These are phyloP conservation scores for Suillus paluster DNA, from an alignment of 768 basidiomycete genomes.

Conservation along the genomic window DNA sequence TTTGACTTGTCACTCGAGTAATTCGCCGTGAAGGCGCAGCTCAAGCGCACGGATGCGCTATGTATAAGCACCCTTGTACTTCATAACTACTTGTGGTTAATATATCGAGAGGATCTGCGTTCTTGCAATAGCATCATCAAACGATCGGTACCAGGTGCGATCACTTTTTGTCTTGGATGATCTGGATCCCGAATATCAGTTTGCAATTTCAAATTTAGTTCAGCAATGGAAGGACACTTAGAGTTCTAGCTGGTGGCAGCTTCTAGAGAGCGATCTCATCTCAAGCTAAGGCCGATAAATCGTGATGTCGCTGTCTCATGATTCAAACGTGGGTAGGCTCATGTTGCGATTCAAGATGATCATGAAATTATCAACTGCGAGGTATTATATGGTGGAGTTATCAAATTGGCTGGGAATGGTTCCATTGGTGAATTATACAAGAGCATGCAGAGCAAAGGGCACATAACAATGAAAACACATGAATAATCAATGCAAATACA, in stretches of 20 bases:
- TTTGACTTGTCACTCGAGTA: neutral
- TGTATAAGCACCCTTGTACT: conserved; percentile 6
- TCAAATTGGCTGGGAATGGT: no score
- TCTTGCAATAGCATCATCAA: neutral
- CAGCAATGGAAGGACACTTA: neutral
- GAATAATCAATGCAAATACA: neutral
- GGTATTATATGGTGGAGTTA: no score
- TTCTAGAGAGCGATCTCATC: no score
- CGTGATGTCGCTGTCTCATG: no score
- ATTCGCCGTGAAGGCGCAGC: neutral
- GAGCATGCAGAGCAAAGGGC: neutral
- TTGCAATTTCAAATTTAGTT: neutral
- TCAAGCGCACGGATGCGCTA: neutral
- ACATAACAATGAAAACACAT: neutral
- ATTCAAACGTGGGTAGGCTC: no score
- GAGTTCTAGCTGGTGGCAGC: neutral
- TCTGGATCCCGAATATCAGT: neutral
- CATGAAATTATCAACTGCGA: neutral
- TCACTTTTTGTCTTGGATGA: no score
- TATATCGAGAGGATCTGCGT: conserved; percentile 2
- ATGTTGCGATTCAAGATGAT: neutral
- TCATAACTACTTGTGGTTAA: neutral
- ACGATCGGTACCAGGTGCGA: neutral
- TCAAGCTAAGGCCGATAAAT: no score
- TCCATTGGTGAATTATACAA: neutral